Evolutionary conservation across 2,329 filamentous ascomycete genomes (phyloP).

Genomic region (Cladosporium halotolerans): DNA sequence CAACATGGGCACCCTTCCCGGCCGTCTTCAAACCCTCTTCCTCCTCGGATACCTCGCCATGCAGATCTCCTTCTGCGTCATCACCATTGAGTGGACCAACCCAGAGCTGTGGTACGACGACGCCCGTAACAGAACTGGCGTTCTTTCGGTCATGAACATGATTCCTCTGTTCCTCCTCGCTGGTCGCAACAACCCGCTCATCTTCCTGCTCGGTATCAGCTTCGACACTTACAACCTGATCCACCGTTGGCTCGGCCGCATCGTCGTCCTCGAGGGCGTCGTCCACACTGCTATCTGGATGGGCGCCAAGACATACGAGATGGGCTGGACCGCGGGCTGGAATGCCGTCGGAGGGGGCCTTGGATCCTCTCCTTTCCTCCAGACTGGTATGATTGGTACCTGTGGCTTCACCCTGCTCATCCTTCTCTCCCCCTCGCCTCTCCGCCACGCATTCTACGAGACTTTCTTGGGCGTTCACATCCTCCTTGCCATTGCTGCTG

Average conservation of each 20-base stretch:
- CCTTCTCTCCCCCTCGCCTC: constrained; percentile 62
- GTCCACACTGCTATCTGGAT: constrained; percentile 58
- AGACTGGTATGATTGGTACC: constrained; percentile 58
- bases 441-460: constrained; percentile 75
- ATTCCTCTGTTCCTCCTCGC: constrained; percentile 68
- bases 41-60: constrained; percentile 44
- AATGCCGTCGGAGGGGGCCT: constrained; percentile 36
- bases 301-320: constrained; percentile 42
- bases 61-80: constrained; percentile 41
- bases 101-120: constrained; percentile 64
- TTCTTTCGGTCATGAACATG: constrained; percentile 70
- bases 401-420: constrained; percentile 56
- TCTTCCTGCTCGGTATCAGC: constrained; percentile 63
- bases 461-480: constrained; percentile 70
- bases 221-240: constrained; percentile 80
- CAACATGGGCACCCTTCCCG: constrained; percentile 45
- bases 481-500: constrained; percentile 50
- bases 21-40: constrained; percentile 43
- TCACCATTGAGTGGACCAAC: constrained; percentile 51
- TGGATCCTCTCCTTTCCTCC: constrained; percentile 42
- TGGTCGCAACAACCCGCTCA: constrained; percentile 72
- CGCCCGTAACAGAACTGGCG: constrained; percentile 62
- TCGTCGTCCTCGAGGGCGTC: constrained; percentile 64
- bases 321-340: constrained; percentile 45
- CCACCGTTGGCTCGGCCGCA: constrained; percentile 74